Evolutionary conservation across 139 green algal genomes (phyloP), one percentile per base, ranked within the genome.

Genomic region (Protoeuglena noctilucae): DNA sequence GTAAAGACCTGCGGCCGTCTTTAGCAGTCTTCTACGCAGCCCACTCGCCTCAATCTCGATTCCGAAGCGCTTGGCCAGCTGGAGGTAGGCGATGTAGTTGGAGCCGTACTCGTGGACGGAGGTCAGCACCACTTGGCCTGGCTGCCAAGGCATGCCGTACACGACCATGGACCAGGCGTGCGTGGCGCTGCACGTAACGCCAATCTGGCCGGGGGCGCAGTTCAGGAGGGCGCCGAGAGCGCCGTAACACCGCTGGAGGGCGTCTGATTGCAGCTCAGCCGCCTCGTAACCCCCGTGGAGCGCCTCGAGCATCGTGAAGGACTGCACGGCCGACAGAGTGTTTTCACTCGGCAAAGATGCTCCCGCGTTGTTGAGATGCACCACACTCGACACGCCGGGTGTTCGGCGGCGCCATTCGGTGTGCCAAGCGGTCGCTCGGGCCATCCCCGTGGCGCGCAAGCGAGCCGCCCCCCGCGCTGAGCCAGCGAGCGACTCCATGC

Each of bases 51-150:
- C 53, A 7, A 87, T 62, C 2, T 16, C 0, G 1, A 73, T 52
- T 3, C 68, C 66, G 17, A 47, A 54, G 22, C 78, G 51, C 39
- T 68, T 67, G 40, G 55, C 43, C 26, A 67, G 62, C 60, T 87
- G 79, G 14, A 87, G 60, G 40, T 67, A 78, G 2, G 71, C 67
- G 2, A 85, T 63, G 48, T 61, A 79, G 59, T 87, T 87, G 41
- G 31, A 64, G n/a, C 67, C 77, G 50, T 87, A 87, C 60, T 87
- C 79, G 1, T 49, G 47, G 1, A 73, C 17, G 2, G 61, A 71
- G 7, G 72, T 82, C 28, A 84, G 54, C 16, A 87, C 54, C 4
- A 63, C 25, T 52, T 85, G 74, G 19, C 72, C 77, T 12, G 41
- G 26, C 23, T 64, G 48, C 39, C 73, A 77, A 6, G 19, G 45